These are phyloP conservation scores for Sporodiniella umbellata DNA, from an alignment of 371 early-diverging fungal species.

Conservation along the genomic window DNA sequence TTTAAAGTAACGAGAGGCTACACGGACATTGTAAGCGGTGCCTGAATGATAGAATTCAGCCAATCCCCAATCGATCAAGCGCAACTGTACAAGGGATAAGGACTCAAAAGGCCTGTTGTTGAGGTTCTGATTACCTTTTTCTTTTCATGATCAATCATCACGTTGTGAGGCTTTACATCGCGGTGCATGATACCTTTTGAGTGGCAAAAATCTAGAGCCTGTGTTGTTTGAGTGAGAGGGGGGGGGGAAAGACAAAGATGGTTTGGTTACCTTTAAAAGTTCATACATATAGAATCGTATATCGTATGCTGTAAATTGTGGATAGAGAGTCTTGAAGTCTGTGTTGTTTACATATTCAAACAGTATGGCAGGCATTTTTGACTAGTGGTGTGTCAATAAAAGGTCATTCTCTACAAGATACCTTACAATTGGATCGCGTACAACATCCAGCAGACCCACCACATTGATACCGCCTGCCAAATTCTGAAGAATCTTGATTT, in stretches of 20 bases:
- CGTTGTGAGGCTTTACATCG: constrained; percentile 99
- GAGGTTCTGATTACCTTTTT: constrained; percentile 61
- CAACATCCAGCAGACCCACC: constrained; percentile 92
- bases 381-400: constrained; percentile 27
- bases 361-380: constrained; percentile 94
- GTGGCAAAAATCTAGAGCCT: constrained; percentile 97
- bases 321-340: constrained; percentile 71
- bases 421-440: constrained; percentile 87
- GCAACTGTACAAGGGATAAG: constrained; percentile 51
- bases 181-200: constrained; percentile 99
- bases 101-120: background rate
- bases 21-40: constrained; percentile 96
- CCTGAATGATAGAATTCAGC: constrained; percentile 99
- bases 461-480: constrained; percentile 94
- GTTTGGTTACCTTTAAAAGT: constrained; percentile 65
- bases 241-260: background rate
- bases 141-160: constrained; percentile 98
- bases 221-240: no score
- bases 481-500: constrained; percentile 98
- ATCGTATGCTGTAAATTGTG: constrained; percentile 85
- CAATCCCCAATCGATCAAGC: constrained; percentile 99
- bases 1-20: constrained; percentile 98
- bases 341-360: constrained; percentile 93
- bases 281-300: constrained; percentile 96
- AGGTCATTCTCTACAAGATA: constrained; percentile 27